Evolutionary conservation across 495 filamentous ascomycete genomes (phyloP).

Genomic region (Chaetomium fimeti): DNA sequence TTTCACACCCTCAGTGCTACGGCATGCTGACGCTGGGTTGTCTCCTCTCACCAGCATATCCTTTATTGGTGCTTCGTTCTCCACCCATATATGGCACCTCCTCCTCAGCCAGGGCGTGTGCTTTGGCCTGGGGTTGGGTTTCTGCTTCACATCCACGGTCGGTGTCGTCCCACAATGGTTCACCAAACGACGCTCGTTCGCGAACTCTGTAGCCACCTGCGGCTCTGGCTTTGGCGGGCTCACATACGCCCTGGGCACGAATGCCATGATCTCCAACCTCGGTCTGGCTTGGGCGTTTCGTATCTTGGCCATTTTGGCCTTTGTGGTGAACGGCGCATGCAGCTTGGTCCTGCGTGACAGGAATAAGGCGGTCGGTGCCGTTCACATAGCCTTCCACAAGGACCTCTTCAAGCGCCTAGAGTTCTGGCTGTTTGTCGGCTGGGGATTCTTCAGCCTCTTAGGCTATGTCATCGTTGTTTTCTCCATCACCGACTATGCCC

Average conservation of each 20-base stretch:
- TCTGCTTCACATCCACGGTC: conserved; percentile 70
- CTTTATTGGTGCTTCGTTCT: conserved; percentile 66
- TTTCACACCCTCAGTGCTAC: too few species aligned
- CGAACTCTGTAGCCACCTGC: conserved; percentile 68
- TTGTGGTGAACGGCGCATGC: conserved; percentile 58
- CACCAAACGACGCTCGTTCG: conserved; percentile 62
- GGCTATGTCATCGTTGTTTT: conserved; percentile 72
- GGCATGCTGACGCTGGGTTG: not conserved
- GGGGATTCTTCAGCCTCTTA: conserved; percentile 68
- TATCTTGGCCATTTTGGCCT: conserved; percentile 61
- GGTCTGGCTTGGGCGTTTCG: conserved; percentile 66
- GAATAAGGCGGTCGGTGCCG: conserved; percentile 64
- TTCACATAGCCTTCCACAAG: conserved; percentile 62
- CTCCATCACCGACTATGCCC: conserved; percentile 68
- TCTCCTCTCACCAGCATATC: conserved; percentile 43
- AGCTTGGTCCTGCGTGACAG: conserved; percentile 63
- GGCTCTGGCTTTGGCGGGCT: conserved; percentile 78
- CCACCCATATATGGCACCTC: conserved; percentile 68
- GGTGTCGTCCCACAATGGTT: conserved; percentile 82
- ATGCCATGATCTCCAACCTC: conserved; percentile 60
- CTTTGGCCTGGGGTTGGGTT: conserved; percentile 74
- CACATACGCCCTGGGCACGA: conserved; percentile 55
- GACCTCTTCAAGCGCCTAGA: conserved; percentile 58
- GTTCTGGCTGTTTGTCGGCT: conserved; percentile 64
- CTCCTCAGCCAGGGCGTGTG: conserved; percentile 74